Percentiles rank a stretch among this genome's conserved stretches.
Evolutionary conservation across 208 protist species (phyloP).

Genomic region (Leishmania turanica): DNA sequence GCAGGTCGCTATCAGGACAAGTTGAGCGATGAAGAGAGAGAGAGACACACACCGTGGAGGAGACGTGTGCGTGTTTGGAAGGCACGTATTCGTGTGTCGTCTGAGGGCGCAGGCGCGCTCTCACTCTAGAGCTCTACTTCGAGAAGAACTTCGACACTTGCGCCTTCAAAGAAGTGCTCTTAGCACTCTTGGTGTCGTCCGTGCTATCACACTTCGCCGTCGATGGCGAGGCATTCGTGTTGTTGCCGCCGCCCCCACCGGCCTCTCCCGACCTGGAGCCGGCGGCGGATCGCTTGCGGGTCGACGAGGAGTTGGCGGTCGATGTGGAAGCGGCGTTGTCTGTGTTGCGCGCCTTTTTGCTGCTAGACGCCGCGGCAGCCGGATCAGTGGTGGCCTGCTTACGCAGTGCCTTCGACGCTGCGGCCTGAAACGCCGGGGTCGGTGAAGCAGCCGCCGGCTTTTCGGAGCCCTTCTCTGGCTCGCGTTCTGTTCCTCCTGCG

Average conservation of each 20-base stretch:
- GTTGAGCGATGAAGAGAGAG: not conserved
- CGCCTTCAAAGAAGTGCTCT: not conserved
- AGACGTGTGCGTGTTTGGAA: not conserved
- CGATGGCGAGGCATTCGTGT: not conserved
- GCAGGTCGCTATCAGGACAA: not conserved
- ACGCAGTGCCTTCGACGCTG: constrained; percentile 2
- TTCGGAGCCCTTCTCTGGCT: not conserved
- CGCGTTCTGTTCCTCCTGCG: not conserved
- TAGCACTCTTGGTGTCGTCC: too few species aligned
- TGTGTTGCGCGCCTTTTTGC: not conserved
- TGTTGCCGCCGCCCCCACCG: not conserved
- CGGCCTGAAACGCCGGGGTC: not conserved
- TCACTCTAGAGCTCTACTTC: not conserved
- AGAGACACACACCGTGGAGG: not conserved
- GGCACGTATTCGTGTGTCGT: not conserved
- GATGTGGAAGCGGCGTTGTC: not conserved
- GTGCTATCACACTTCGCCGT: not conserved
- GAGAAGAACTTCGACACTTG: not conserved
- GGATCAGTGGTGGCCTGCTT: constrained; percentile 6
- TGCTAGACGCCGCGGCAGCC: not conserved
- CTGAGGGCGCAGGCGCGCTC: not conserved
- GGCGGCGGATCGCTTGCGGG: not conserved
- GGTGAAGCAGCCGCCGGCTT: not conserved
- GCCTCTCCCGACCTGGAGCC: not conserved
- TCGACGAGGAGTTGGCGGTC: not conserved